Conservation (phyloP, 192 early-diverging fungal genomes). For the Obelidium mucronatum region DNA sequence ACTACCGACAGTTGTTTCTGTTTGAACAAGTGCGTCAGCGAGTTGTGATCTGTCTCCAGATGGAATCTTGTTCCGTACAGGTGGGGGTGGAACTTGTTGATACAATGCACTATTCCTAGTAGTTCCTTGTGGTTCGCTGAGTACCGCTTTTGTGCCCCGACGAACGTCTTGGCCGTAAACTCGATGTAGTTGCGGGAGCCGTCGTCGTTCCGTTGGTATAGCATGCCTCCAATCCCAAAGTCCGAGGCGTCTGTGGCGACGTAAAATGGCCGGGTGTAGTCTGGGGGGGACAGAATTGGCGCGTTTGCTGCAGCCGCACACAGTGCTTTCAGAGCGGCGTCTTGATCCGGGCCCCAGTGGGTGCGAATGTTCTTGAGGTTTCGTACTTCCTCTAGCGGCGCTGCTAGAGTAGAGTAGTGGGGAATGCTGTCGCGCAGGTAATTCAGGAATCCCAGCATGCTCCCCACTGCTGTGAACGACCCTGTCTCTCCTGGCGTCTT, state of each 20-base stretch:
- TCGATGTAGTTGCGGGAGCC: neutral
- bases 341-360: neutral
- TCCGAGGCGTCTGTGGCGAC: neutral
- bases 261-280: neutral
- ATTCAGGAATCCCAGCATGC: slow-evolving; percentile 6
- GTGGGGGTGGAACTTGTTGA: slow-evolving; percentile 25
- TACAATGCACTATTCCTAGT: slow-evolving; percentile 11
- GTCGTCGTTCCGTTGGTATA: neutral
- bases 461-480: neutral
- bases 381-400: neutral
- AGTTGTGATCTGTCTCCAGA: slow-evolving; percentile 17
- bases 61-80: neutral
- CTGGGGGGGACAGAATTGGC: neutral
- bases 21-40: slow-evolving; percentile 1
- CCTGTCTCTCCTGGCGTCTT: neutral
- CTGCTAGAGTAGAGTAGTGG: neutral
- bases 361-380: neutral
- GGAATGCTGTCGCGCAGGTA: slow-evolving; percentile 2
- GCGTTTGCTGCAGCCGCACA: neutral
- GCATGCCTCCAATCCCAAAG: neutral
- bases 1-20: slow-evolving; percentile 2
- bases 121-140: slow-evolving; percentile 15
- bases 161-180: neutral
- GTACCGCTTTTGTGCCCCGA: neutral
- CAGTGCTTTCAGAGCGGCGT: neutral